phyloP scores from a whole-genome alignment of 768 basidiomycete genomes.

The Boletus reticuloceps region DNA sequence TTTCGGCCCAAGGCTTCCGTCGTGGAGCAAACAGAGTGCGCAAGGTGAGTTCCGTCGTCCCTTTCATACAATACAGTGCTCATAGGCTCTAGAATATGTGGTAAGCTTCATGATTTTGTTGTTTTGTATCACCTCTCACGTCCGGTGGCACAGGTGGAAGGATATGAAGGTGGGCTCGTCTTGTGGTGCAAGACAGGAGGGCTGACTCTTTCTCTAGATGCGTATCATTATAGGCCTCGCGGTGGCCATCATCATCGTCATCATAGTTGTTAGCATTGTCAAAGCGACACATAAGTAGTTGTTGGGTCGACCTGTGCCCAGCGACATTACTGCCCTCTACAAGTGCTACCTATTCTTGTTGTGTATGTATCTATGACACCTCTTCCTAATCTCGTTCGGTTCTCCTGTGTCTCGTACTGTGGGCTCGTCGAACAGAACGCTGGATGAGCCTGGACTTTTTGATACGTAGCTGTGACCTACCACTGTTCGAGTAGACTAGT shows the following conservation, averaged over 20 bases:
- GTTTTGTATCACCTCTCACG: slow-evolving; percentile 6
- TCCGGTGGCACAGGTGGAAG: slow-evolving; percentile 70
- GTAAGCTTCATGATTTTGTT: slow-evolving; percentile 45
- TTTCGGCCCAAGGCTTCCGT: slow-evolving; percentile 98
- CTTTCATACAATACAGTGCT: slow-evolving; percentile 1
- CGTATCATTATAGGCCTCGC: slow-evolving; percentile 93
- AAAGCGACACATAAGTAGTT: slow-evolving; percentile 66
- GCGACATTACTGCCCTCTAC: slow-evolving; percentile 4
- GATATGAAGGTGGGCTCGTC: slow-evolving; percentile 79
- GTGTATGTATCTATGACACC: slow-evolving; percentile 46
- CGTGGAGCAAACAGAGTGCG: slow-evolving; percentile 96
- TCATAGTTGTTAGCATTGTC: slow-evolving; percentile 94
- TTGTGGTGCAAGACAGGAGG: slow-evolving; percentile 3
- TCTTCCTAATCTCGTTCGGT: slow-evolving; percentile 28
- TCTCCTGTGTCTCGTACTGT: slow-evolving; percentile 19
- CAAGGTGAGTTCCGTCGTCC: slow-evolving; percentile 55
- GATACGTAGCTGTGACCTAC: slow-evolving; percentile 18
- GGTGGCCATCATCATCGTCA: slow-evolving; percentile 86
- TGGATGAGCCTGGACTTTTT: slow-evolving; percentile 20
- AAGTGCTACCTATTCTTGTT: slow-evolving; percentile 24
- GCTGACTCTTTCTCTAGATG: slow-evolving; percentile 56
- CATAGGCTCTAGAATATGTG: slow-evolving; percentile 72
- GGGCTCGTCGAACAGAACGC: slow-evolving; percentile 11
- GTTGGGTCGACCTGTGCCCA: background rate
- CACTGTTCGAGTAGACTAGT: slow-evolving; percentile 13